Evolutionary conservation across 2,329 filamentous ascomycete genomes (phyloP), one percentile per base, ranked within the genome.

Genomic region (Xylariales sp.): DNA sequence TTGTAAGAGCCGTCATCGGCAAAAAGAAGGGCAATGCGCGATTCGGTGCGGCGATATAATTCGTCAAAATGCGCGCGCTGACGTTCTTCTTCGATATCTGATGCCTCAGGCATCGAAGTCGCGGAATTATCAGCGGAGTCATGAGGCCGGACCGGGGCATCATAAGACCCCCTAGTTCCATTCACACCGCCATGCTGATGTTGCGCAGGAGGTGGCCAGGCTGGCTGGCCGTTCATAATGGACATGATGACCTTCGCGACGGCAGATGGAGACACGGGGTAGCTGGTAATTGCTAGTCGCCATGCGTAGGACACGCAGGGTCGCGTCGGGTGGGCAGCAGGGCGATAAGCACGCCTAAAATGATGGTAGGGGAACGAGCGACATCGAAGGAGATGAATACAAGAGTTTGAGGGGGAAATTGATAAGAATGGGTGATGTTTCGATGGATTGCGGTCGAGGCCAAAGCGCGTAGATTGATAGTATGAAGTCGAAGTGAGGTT

Each of bases 1-100:
- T 89, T 84, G 74, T 88, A 85, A 68, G 79, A 80, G 75, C 87
- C 83, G 77, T 88, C 83, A 69, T 86, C 82, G 75, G 81, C 77
- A 78, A 97, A 97, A n/a, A 97, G 83, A 49, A 89, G 84, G 70
- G 89, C 87, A 76, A 97, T 90, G 81, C 89, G 91, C 74, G 89
- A 86, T 81, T 97, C 93, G 75, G 89, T 91, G 80, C 88, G 88
- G 77, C 88, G 88, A 84, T 92, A 97, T 63, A 94, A 83, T 65
- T 93, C 89, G 78, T 89, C 88, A 80, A 97, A 96, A 77, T 90
- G 84, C 76, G 89, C 85, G 80, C 91, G 90, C 78, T 89, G 86
- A 74, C 88, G 87, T 78, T 94, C 91, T 57, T 93, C 91, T 75
- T 91, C 84, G 76, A 84, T 82, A 80, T 90, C 86, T 69, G 85